Evolutionary conservation across 2,329 filamentous ascomycete species (phyloP).

Genomic region (Cyphellophora europaea): DNA sequence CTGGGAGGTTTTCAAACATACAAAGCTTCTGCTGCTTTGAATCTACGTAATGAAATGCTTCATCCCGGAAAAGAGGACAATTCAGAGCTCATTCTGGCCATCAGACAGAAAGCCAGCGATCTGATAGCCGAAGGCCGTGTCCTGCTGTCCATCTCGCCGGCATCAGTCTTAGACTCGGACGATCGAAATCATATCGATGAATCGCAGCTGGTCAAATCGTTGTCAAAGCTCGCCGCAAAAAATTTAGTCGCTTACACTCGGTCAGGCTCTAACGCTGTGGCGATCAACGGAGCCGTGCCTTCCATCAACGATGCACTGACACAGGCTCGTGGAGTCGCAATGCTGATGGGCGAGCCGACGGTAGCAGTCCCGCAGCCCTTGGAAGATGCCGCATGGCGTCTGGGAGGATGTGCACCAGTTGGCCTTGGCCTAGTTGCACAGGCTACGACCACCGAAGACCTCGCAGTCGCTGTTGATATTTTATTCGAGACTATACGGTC

Average conservation of each 20-base stretch:
- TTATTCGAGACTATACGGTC: conserved; percentile 77
- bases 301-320: conserved; percentile 83
- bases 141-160: conserved; percentile 72
- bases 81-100: conserved; percentile 84
- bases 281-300: conserved; percentile 79
- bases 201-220: conserved; percentile 62
- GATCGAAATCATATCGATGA: conserved; percentile 63
- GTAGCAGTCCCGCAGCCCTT: conserved; percentile 72
- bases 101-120: conserved; percentile 72
- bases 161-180: conserved; percentile 70
- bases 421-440: conserved; percentile 76
- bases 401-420: conserved; percentile 83
- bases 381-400: conserved; percentile 84
- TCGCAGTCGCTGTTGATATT: conserved; percentile 70
- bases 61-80: conserved; percentile 82
- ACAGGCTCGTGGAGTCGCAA: conserved; percentile 67
- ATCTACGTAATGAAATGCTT: conserved; percentile 81
- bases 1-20: conserved; percentile 96
- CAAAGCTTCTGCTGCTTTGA: conserved; percentile 79
- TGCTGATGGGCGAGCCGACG: conserved; percentile 74
- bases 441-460: conserved; percentile 59
- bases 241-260: conserved; percentile 61
- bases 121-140: conserved; percentile 75
- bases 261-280: conserved; percentile 66
- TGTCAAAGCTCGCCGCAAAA: conserved; percentile 63